Conservation (phyloP, 2,329 filamentous ascomycete genomes). For the Sordariomycetes sp. region DNA sequence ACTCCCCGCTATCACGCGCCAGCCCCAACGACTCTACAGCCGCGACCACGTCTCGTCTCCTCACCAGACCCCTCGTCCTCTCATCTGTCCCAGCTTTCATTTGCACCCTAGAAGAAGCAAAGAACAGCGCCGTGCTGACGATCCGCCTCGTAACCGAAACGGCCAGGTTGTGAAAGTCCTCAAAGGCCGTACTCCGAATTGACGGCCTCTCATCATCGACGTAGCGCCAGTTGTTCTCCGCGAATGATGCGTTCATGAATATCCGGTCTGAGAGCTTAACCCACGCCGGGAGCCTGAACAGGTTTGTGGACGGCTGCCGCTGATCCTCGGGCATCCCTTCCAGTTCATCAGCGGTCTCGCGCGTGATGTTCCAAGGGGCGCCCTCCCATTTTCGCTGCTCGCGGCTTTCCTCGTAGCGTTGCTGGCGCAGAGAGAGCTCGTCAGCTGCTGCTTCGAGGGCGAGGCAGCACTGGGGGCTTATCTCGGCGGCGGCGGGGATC, state of each 20-base stretch:
- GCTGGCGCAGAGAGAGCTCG: constrained; percentile 52
- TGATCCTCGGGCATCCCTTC: constrained; percentile 10
- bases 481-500: constrained; percentile 61
- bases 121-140: constrained; percentile 57
- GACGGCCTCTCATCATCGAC: constrained; percentile 54
- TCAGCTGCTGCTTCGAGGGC: constrained; percentile 61
- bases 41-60: constrained; percentile 33
- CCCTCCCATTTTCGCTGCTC: constrained; percentile 53
- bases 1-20: constrained; percentile 21
- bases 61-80: constrained; percentile 21
- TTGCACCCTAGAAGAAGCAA: constrained; percentile 58
- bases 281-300: constrained; percentile 53
- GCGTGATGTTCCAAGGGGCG: constrained; percentile 52
- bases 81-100: constrained; percentile 25
- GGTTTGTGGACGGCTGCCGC: constrained; percentile 34
- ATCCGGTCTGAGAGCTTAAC: constrained; percentile 51
- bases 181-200: constrained; percentile 64
- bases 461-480: constrained; percentile 53
- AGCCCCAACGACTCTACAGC: constrained; percentile 37
- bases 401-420: constrained; percentile 45
- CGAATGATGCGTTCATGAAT: constrained; percentile 63
- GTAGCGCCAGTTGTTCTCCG: constrained; percentile 57
- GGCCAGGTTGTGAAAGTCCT: constrained; percentile 61
- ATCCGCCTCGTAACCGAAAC: constrained; percentile 60
- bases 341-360: constrained; percentile 20